phyloP scores from a whole-genome alignment of 2,329 filamentous ascomycete genomes.

The Stagonosporopsis vannaccii region DNA sequence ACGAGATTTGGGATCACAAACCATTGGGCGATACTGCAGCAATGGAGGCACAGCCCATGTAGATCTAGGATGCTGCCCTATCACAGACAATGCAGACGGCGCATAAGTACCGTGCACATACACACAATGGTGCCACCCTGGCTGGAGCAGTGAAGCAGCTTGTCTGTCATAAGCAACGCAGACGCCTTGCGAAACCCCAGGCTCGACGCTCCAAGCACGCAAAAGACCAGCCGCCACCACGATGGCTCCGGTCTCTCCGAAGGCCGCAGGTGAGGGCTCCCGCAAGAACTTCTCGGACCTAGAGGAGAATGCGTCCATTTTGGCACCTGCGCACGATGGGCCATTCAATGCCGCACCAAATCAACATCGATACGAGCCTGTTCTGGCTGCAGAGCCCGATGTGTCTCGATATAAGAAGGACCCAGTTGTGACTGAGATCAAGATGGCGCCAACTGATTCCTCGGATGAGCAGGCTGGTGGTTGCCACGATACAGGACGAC shows the following conservation, averaged over 20 bases:
- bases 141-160: no score
- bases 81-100: no score
- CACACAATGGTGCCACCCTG: no score
- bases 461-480: background rate
- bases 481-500: background rate
- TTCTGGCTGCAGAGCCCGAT: background rate
- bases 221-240: background rate
- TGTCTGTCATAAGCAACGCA: no score
- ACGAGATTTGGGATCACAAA: no score
- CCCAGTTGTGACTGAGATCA: background rate
- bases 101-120: no score
- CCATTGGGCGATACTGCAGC: no score
- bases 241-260: background rate
- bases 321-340: background rate
- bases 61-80: no score
- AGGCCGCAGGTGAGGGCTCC: background rate
- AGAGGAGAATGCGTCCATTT: background rate
- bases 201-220: no score
- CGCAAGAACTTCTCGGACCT: background rate
- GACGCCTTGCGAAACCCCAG: no score
- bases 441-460: background rate
- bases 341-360: background rate
- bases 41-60: no score
- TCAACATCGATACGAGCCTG: background rate
- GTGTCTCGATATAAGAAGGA: background rate